These are phyloP conservation scores for Trichoderma gracile DNA, from an alignment of 2,329 filamentous ascomycete species.

Conservation along the genomic window DNA sequence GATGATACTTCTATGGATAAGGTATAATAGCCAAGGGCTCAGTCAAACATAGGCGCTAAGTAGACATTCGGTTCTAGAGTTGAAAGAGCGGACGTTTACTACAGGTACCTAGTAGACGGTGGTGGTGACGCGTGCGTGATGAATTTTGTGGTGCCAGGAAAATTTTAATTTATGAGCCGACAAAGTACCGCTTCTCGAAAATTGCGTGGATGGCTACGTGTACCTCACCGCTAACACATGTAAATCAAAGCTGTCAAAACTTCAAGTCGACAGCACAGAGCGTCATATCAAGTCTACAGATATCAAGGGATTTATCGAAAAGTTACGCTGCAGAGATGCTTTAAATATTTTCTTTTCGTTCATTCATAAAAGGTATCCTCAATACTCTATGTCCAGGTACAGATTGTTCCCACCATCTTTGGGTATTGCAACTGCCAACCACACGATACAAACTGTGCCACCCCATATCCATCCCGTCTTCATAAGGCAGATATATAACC, in stretches of 20 bases:
- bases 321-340: background rate
- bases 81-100: background rate
- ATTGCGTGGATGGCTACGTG: background rate
- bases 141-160: conserved; percentile 6
- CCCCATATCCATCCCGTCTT: conserved; percentile 8
- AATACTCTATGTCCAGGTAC: conserved; percentile 25
- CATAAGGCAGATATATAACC: background rate
- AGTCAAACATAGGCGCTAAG: background rate
- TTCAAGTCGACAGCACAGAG: background rate
- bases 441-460: background rate
- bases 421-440: conserved; percentile 24
- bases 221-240: conserved; percentile 14
- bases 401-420: conserved; percentile 24
- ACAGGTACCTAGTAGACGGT: background rate
- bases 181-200: too few relatives aligned
- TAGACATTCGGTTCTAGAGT: background rate
- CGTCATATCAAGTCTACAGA: background rate
- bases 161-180: conserved; percentile 4
- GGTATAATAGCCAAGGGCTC: conserved; percentile 1
- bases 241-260: background rate
- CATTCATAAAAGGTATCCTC: conserved; percentile 21
- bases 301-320: too few relatives aligned
- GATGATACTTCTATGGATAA: background rate
- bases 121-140: background rate
- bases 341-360: conserved; percentile 19